These are phyloP conservation scores for Ephemerocybe angulata DNA, from an alignment of 768 basidiomycete species.

Conservation along the genomic window DNA sequence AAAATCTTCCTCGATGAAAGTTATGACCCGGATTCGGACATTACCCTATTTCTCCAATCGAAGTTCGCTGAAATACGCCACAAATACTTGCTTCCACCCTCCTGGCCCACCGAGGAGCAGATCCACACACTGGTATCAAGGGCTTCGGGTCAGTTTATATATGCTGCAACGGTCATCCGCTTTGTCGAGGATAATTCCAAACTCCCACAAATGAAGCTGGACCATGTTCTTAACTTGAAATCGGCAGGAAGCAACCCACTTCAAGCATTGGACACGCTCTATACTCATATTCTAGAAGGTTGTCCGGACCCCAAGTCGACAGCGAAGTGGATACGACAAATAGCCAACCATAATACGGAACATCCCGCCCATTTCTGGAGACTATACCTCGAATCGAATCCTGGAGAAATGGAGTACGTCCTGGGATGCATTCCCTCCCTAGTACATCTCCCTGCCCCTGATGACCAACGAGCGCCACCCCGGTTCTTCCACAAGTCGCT, in stretches of 20 bases:
- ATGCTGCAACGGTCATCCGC: slow-evolving; percentile 13
- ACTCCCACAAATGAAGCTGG: slow-evolving; percentile 10
- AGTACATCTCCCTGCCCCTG: background rate
- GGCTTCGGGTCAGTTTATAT: slow-evolving; percentile 16
- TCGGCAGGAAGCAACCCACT: background rate
- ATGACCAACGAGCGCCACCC: background rate
- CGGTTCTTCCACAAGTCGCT: background rate
- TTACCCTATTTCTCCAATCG: background rate
- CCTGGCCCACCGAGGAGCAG: background rate
- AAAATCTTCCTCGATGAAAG: background rate
- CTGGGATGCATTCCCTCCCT: background rate
- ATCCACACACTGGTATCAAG: background rate
- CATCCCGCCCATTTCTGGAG: background rate
- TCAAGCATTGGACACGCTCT: background rate
- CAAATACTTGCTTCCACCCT: slow-evolving; percentile 1
- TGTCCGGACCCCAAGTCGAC: background rate
- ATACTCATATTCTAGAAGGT: background rate
- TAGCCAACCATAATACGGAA: background rate
- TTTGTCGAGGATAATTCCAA: slow-evolving; percentile 4
- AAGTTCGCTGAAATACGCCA: background rate
- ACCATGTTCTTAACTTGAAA: background rate
- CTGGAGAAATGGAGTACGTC: background rate
- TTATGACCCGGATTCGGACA: slow-evolving; percentile 2
- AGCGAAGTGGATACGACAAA: background rate
- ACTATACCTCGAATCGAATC: background rate